A percentile compares a stretch with the other conserved stretches of the same genome.
Evolutionary conservation across 2,329 filamentous ascomycete genomes (phyloP).

Genomic region (Hymenoscyphus fraxineus): DNA sequence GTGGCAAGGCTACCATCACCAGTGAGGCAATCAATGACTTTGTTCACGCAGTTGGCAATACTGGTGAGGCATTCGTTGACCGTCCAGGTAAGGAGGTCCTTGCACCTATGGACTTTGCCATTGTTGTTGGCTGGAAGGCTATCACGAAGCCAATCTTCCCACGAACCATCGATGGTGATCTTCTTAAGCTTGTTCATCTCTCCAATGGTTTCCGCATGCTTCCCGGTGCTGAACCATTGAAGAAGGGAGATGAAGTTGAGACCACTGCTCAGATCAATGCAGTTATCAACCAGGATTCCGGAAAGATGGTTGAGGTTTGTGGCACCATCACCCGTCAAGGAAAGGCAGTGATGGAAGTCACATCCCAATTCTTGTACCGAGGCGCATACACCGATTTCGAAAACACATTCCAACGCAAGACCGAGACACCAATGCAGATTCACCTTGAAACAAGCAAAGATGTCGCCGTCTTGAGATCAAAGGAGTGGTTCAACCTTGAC

Average conservation of each 20-base stretch:
- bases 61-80: slow-evolving; percentile 94
- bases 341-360: slow-evolving; percentile 93
- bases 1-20: slow-evolving; percentile 81
- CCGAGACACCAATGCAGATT: slow-evolving; percentile 90
- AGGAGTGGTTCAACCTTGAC: slow-evolving; percentile 93
- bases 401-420: slow-evolving; percentile 98
- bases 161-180: slow-evolving; percentile 88
- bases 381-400: slow-evolving; percentile 89
- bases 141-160: slow-evolving; percentile 99
- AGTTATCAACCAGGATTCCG: slow-evolving; percentile 95
- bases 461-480: slow-evolving; percentile 87
- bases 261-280: slow-evolving; percentile 96
- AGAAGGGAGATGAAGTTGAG: slow-evolving; percentile 89
- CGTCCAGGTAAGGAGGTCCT: slow-evolving; percentile 89
- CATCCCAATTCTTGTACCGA: slow-evolving; percentile 95
- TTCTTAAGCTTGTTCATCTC: slow-evolving; percentile 92
- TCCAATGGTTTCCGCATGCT: slow-evolving; percentile 99
- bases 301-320: slow-evolving; percentile 99
- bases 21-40: slow-evolving; percentile 96
- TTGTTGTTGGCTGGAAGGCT: slow-evolving; percentile 97
- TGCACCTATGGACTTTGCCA: slow-evolving; percentile 98
- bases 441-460: slow-evolving; percentile 85
- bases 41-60: slow-evolving; percentile 97
- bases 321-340: slow-evolving; percentile 87
- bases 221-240: slow-evolving; percentile 87